Evolutionary conservation across 2,329 filamentous ascomycete genomes (phyloP).

Genomic region (Tolypocladium endophyticum): DNA sequence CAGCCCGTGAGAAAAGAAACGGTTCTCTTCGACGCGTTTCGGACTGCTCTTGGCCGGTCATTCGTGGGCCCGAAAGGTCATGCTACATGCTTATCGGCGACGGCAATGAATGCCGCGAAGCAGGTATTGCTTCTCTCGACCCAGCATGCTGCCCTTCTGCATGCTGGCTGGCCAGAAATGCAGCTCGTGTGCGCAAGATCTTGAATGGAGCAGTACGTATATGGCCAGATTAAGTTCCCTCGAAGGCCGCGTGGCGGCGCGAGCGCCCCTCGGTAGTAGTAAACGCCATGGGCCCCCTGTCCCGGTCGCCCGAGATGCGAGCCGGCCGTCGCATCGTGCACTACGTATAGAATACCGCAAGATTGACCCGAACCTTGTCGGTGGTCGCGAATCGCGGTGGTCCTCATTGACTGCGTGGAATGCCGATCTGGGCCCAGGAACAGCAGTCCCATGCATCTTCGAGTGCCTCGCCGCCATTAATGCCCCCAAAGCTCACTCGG

Average conservation of each 20-base stretch:
- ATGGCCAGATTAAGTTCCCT: background rate
- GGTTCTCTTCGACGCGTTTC: background rate
- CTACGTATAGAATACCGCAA: background rate
- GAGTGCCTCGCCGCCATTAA: background rate
- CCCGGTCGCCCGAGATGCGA: background rate
- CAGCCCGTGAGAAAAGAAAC: background rate
- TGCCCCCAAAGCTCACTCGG: background rate
- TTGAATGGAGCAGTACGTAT: background rate
- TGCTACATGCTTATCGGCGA: background rate
- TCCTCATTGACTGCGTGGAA: background rate
- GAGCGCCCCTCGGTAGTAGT: background rate
- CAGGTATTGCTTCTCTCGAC: background rate
- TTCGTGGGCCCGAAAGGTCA: background rate
- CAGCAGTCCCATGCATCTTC: background rate
- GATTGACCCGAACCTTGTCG: background rate
- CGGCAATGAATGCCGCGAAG: background rate
- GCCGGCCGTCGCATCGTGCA: background rate
- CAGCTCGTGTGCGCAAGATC: background rate
- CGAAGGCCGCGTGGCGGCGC: background rate
- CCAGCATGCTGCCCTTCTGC: background rate
- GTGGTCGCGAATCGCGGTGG: background rate
- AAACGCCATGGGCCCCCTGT: background rate
- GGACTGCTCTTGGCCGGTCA: background rate
- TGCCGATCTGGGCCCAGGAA: background rate
- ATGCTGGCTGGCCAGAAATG: background rate